phyloP scores from a whole-genome alignment of 2,329 filamentous ascomycete species.

The Herpotrichia juniperi region DNA sequence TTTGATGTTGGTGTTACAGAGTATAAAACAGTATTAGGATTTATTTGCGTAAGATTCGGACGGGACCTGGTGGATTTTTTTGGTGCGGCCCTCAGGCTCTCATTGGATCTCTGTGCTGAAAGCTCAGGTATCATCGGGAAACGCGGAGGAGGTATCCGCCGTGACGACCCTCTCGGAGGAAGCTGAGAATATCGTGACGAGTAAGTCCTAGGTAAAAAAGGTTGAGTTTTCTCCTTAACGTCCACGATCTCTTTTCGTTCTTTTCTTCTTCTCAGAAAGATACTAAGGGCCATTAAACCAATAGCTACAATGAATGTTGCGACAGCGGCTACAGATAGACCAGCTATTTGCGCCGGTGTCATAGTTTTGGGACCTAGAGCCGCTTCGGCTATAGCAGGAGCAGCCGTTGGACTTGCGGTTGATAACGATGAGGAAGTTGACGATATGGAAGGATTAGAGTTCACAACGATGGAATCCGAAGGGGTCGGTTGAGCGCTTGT shows the following conservation, averaged over 20 bases:
- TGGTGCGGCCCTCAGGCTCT: not conserved
- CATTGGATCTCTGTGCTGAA: not conserved
- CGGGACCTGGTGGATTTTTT: not conserved
- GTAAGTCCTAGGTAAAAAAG: conserved; percentile 9
- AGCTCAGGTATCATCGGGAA: not conserved
- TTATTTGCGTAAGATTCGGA: not conserved
- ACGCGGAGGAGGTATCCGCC: not conserved
- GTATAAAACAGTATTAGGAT: conserved; percentile 3
- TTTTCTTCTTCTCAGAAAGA: conserved; percentile 41
- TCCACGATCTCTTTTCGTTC: conserved; percentile 30
- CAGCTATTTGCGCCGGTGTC: conserved; percentile 47
- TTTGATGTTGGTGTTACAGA: not conserved
- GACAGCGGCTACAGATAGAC: conserved; percentile 44
- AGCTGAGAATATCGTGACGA: conserved; percentile 27
- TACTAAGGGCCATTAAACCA: conserved; percentile 44
- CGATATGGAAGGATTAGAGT: conserved; percentile 31
- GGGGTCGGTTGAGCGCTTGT: conserved; percentile 6
- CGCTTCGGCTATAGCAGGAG: conserved; percentile 3
- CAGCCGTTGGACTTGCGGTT: conserved; percentile 17
- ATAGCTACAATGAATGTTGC: conserved; percentile 46
- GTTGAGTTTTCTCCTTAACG: conserved; percentile 24
- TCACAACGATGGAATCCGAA: conserved; percentile 29
- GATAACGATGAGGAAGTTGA: conserved; percentile 24
- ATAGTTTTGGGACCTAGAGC: conserved; percentile 28
- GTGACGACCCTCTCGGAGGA: not conserved